Evolutionary conservation across 139 green algal species (phyloP), one percentile per base, ranked within the genome.

Genomic region (Coelastrella sp.): DNA sequence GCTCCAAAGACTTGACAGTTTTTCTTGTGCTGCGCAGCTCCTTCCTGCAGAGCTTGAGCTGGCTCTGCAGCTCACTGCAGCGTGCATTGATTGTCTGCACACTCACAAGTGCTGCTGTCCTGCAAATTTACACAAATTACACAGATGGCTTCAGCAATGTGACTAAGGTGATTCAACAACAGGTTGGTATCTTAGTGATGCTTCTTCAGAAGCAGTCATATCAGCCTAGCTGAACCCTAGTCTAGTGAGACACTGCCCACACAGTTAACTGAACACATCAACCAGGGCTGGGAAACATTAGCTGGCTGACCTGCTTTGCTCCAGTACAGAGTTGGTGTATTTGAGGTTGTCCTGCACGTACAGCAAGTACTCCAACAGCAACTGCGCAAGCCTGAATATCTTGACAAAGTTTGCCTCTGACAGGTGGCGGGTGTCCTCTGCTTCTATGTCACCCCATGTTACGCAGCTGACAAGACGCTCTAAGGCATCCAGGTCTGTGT

Each of bases 331-430:
- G 80, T 91, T 93, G 34, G 84, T 90, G 72, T 43, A 84, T 32
- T 88, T 83, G 57, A 97, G 86, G 68, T 89, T 91, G 68, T 96
- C 91, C 81, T 97, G 94, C 9, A 96, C 93, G 53, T 96, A 92
- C 53, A 97, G 90, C 84, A 97, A 85, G 78, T 97, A 97, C 85
- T 96, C 91, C 8, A 94, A 79, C 25, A 92, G 91, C 71, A 98
- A 91, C 93, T 98, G 94, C 13, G 89, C 84, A 1, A 95, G 88
- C 15, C 93, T 85, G 75, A 96, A 96, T 5, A 96, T 72, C 81
- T 94, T 94, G 21, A 90, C 50, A 50, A 93, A 91, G 86, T 92
- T 95, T 37, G 89, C 71, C 79, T 93, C 87, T 30, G 84, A 93
- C n/a, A 97, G 85, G 66, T 92, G 89, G 48, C 91, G 87, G 0